phyloP scores from a whole-genome alignment of 2,329 filamentous ascomycete genomes.

The Paraphoma sp. region DNA sequence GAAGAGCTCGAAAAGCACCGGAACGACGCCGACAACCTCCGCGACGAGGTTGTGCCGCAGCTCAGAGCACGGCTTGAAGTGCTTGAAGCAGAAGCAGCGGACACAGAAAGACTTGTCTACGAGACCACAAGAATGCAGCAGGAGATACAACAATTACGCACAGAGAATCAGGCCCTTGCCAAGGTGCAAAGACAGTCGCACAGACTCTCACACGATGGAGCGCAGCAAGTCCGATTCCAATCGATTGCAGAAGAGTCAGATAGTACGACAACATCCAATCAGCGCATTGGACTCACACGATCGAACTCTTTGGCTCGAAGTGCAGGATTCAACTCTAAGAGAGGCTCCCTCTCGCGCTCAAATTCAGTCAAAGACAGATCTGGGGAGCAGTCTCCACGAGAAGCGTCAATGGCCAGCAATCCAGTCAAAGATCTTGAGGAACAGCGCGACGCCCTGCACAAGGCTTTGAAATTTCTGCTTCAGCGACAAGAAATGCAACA shows the following conservation, averaged over 20 bases:
- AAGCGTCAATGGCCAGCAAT: constrained; percentile 33
- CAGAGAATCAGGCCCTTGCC: constrained; percentile 67
- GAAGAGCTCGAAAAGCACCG: constrained; percentile 81
- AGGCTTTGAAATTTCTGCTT: constrained; percentile 82
- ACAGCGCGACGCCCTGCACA: constrained; percentile 90
- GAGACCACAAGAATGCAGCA: constrained; percentile 87
- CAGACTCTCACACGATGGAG: constrained; percentile 56
- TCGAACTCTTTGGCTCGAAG: constrained; percentile 72
- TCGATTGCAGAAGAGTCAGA: constrained; percentile 67
- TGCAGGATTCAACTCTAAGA: constrained; percentile 47
- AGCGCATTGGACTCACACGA: constrained; percentile 62
- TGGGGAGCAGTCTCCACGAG: constrained; percentile 65
- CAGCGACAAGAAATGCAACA: constrained; percentile 86
- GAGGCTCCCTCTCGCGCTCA: constrained; percentile 59
- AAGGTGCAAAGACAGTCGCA: constrained; percentile 58
- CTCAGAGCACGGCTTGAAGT: constrained; percentile 78
- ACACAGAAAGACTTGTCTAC: constrained; percentile 76
- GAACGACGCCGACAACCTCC: constrained; percentile 89
- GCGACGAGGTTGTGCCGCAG: constrained; percentile 85
- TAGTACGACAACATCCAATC: constrained; percentile 35
- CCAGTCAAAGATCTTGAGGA: constrained; percentile 87
- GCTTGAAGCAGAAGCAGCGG: constrained; percentile 75
- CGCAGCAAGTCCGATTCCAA: constrained; percentile 59
- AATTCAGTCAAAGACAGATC: constrained; percentile 51
- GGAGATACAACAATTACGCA: constrained; percentile 68